These are phyloP conservation scores for Yamadazyma jaroonii DNA, from an alignment of 1,139 yeast genomes.

Conservation along the genomic window DNA sequence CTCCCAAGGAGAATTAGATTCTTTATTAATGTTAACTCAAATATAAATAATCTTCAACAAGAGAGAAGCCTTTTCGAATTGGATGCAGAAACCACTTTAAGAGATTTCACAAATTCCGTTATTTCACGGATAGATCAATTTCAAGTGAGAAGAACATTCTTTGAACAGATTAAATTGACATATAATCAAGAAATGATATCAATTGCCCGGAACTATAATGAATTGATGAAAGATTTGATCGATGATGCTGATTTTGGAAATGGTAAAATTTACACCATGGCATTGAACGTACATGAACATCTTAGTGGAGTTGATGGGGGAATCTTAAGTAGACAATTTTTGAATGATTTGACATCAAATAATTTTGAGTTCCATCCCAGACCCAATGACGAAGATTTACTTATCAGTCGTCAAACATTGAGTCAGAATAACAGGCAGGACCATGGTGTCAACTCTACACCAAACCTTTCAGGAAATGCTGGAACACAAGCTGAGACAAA, in stretches of 20 bases:
- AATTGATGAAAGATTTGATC: not conserved
- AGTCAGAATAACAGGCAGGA: no score
- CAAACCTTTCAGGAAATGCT: not conserved
- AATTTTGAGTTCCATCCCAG: constrained; percentile 23
- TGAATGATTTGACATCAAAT: constrained; percentile 25
- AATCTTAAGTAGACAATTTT: constrained; percentile 26
- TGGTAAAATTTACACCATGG: constrained; percentile 15
- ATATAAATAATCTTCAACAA: constrained; percentile 18
- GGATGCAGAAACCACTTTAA: constrained; percentile 18
- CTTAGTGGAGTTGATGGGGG: constrained; percentile 23
- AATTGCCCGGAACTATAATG: constrained; percentile 9
- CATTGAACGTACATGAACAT: constrained; percentile 12
- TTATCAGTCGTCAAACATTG: not conserved
- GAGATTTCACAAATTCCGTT: constrained; percentile 21
- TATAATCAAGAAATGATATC: constrained; percentile 14
- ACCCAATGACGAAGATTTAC: constrained; percentile 6
- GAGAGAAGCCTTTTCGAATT: constrained; percentile 25
- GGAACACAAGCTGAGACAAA: not conserved
- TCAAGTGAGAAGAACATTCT: constrained; percentile 27
- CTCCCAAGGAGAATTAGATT: constrained; percentile 6
- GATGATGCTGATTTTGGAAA: not conserved
- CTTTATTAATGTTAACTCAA: constrained; percentile 17
- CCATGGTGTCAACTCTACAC: no score
- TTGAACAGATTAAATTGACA: constrained; percentile 24
- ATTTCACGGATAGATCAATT: constrained; percentile 22